Conservation (phyloP, 1,284 basidiomycete genomes). For the Pseudozyma sp. region DNA sequence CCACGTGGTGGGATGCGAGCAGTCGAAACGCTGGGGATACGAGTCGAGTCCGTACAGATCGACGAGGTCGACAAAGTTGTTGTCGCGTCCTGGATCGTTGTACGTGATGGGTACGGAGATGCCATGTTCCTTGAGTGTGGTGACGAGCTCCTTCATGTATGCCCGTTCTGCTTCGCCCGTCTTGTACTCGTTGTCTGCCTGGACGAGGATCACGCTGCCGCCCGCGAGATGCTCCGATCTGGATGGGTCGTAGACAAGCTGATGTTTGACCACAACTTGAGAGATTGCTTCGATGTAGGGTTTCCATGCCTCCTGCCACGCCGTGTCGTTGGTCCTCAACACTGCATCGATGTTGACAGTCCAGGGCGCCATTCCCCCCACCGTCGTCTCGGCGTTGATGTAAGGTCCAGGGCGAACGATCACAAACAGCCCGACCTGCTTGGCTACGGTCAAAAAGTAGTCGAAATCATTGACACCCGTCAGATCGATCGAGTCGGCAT, state of each 20-base stretch:
- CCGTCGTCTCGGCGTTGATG: conserved; percentile 78
- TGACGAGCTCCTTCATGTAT: conserved; percentile 39
- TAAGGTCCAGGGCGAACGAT: conserved; percentile 76
- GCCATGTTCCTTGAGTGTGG: conserved; percentile 33
- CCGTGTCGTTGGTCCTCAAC: conserved; percentile 77
- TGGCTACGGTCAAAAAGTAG: conserved; percentile 74
- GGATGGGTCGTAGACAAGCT: conserved; percentile 72
- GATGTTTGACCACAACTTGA: conserved; percentile 75
- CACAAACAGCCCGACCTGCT: conserved; percentile 76
- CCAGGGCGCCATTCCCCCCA: conserved; percentile 82
- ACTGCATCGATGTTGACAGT: conserved; percentile 76
- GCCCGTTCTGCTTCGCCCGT: conserved; percentile 56
- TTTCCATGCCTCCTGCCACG: conserved; percentile 78
- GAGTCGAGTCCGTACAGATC: conserved; percentile 75
- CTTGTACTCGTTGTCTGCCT: conserved; percentile 68
- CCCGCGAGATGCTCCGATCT: conserved; percentile 18
- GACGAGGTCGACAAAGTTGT: conserved; percentile 67
- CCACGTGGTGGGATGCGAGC: conserved; percentile 77
- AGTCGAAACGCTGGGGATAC: conserved; percentile 78
- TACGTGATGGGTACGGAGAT: conserved; percentile 55
- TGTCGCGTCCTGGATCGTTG: conserved; percentile 51
- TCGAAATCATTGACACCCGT: conserved; percentile 78
- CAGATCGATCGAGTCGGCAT: conserved; percentile 75
- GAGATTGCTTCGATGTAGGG: conserved; percentile 78
- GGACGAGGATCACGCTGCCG: conserved; percentile 53